A percentile compares a stretch with the other conserved stretches of the same genome.
phyloP scores from a whole-genome alignment of 306 rosid species.

The Hippophae rhamnoides region DNA sequence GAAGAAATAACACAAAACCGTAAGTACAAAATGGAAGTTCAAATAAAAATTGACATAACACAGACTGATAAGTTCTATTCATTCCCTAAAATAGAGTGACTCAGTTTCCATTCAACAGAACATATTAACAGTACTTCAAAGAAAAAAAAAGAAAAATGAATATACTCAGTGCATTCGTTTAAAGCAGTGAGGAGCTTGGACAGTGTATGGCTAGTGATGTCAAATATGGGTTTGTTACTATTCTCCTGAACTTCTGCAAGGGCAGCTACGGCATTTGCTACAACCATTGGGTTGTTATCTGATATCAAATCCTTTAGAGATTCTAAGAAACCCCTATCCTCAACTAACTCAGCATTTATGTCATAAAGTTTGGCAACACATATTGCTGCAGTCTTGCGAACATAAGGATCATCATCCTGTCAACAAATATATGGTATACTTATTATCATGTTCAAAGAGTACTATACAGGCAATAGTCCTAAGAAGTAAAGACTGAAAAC shows the following conservation, averaged over 20 bases:
- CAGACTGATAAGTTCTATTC: neutral
- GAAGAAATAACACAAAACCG: neutral
- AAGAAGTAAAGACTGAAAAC: neutral
- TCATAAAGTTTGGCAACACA: slow-evolving; percentile 99
- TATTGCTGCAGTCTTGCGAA: slow-evolving; percentile 97
- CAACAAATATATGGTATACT: slow-evolving; percentile 23
- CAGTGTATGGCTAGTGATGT: slow-evolving; percentile 75
- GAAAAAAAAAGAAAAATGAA: slow-evolving; percentile 10
- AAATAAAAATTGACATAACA: neutral
- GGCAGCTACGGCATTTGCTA: slow-evolving; percentile 97
- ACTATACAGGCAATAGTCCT: slow-evolving; percentile 1
- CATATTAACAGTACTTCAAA: neutral
- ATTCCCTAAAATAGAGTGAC: neutral
- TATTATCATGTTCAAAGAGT: neutral
- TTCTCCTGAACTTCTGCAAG: slow-evolving; percentile 96
- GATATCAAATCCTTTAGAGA: slow-evolving; percentile 97
- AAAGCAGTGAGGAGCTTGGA: slow-evolving; percentile 97
- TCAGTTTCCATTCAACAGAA: neutral
- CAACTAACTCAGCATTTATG: slow-evolving; percentile 95
- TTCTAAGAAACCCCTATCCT: slow-evolving; percentile 94
- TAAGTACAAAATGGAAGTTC: neutral
- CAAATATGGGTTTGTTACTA: slow-evolving; percentile 78
- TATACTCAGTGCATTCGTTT: slow-evolving; percentile 99
- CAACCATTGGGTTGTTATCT: slow-evolving; percentile 99
- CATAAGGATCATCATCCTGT: slow-evolving; percentile 99